Conservation (phyloP, 1,284 basidiomycete genomes). For the Peniophora sp. region DNA sequence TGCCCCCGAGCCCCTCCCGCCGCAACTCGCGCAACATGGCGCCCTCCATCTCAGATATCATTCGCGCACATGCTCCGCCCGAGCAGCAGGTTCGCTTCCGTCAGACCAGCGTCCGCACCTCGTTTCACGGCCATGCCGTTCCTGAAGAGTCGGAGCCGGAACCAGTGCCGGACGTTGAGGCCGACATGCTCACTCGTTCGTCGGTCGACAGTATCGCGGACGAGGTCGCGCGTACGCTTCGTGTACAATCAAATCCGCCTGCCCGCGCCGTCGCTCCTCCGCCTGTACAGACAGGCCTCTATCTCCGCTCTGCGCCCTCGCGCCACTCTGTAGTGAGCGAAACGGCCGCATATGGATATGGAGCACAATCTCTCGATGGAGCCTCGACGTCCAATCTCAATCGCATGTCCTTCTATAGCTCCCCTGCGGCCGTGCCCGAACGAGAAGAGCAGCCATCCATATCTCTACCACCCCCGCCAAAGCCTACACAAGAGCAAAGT, state of each 20-base stretch:
- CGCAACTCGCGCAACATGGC: slow-evolving; percentile 28
- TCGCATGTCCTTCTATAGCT: slow-evolving; percentile 29
- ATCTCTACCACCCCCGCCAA: slow-evolving; percentile 7
- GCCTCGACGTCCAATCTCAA: slow-evolving; percentile 38
- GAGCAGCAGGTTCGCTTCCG: slow-evolving; percentile 38
- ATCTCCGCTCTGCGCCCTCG: slow-evolving; percentile 40
- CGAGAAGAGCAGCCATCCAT: slow-evolving; percentile 10
- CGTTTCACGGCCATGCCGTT: slow-evolving; percentile 31
- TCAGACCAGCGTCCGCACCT: slow-evolving; percentile 33
- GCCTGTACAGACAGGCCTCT: slow-evolving; percentile 21
- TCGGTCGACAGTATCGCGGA: slow-evolving; percentile 80
- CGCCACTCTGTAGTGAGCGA: slow-evolving; percentile 39
- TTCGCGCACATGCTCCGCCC: slow-evolving; percentile 60
- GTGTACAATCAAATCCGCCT: slow-evolving; percentile 44
- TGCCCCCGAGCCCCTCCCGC: slow-evolving; percentile 5
- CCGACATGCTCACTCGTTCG: slow-evolving; percentile 60
- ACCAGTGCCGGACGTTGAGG: slow-evolving; percentile 39
- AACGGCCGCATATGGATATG: slow-evolving; percentile 18
- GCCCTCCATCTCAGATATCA: slow-evolving; percentile 80
- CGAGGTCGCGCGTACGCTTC: slow-evolving; percentile 64
- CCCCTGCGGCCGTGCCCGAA: slow-evolving; percentile 14
- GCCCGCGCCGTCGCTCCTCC: slow-evolving; percentile 14
- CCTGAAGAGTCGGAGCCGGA: slow-evolving; percentile 41
- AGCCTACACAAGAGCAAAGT: slow-evolving; percentile 49
- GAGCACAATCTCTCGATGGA: not conserved